Evolutionary conservation across 352 stramenopile genomes (phyloP), one percentile per base, ranked within the genome.

Genomic region (Phytopythium ostracodes): DNA sequence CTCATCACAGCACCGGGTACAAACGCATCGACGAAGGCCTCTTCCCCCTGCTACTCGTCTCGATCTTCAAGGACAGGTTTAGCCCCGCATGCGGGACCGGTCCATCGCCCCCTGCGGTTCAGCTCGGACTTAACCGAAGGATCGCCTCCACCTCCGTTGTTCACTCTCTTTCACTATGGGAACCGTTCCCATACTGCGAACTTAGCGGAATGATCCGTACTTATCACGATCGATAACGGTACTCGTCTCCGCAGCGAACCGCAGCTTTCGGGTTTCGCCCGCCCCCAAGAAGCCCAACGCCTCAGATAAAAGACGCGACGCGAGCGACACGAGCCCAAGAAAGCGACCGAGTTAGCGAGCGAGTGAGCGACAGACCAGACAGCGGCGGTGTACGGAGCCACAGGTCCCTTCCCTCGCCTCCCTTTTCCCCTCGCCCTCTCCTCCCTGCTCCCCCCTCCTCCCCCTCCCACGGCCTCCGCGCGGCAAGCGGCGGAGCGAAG

Each of bases 291-390:
- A 36, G 38, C 58, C 29, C 29, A 33, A 33, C 63, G 54, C 58
- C 63, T 54, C 58, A 62, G 50, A 53, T 33, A 68, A 47, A 66
- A 47, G 63, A 65, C 46, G 49, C 64, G 56, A n/a, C n/a, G 15
- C 47, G 49, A 56, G 49, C 22, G 42, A 47, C 40, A 65, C 60
- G 38, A 65, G 64, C 53, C 31, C 66, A 57, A 29, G 38, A 59
- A 42, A 44, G 56, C 52, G 33, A 64, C 40, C 49, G 25, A 67
- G 49, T 43, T 31, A 66, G 46, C 24, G 46, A 53, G 46, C 46
- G 46, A 53, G 46, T 25, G 42, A 47, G 17, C 17, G 46, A 53
- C 22, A n/a, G n/a, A n/a, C n/a, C n/a, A n/a, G n/a, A n/a, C n/a
- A n/a, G n/a, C n/a, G 24, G 46, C 46, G 46, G n/a, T 22, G 46